These are phyloP conservation scores for Naganishia sp. DNA, from an alignment of 1,284 basidiomycete genomes.

Conservation along the genomic window DNA sequence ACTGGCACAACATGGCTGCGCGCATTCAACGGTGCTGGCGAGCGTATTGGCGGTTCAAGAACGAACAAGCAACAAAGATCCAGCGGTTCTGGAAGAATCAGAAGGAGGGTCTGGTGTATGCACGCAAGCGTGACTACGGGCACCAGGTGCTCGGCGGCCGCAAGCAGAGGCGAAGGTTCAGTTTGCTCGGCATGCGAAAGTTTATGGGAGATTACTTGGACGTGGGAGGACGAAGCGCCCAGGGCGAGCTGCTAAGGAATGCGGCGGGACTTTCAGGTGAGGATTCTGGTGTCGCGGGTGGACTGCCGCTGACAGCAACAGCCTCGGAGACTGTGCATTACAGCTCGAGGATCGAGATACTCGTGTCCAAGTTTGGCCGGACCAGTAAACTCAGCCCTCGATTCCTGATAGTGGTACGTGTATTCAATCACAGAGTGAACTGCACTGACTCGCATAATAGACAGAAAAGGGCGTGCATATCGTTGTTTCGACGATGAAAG, in stretches of 20 bases:
- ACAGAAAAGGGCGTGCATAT: slow-evolving; percentile 89
- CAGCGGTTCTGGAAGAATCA: slow-evolving; percentile 99
- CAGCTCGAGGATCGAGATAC: slow-evolving; percentile 78
- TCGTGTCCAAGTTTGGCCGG: slow-evolving; percentile 83
- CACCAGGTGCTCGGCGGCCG: slow-evolving; percentile 86
- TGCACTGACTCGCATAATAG: slow-evolving; percentile 53
- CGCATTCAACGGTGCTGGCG: slow-evolving; percentile 96
- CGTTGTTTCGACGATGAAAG: slow-evolving; percentile 68
- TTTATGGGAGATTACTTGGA: slow-evolving; percentile 98
- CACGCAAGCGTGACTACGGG: slow-evolving; percentile 87
- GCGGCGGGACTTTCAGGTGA: slow-evolving; percentile 74
- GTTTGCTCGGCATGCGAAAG: slow-evolving; percentile 87
- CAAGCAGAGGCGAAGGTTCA: slow-evolving; percentile 92
- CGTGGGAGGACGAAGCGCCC: slow-evolving; percentile 74
- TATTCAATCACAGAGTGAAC: background rate
- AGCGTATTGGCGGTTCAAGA: slow-evolving; percentile 91
- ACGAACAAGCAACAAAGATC: slow-evolving; percentile 92
- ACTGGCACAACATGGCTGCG: slow-evolving; percentile 99
- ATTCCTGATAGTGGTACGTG: slow-evolving; percentile 82
- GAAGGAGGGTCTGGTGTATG: slow-evolving; percentile 87
- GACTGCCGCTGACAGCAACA: slow-evolving; percentile 25
- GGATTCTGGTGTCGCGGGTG: slow-evolving; percentile 44
- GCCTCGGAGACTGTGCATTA: slow-evolving; percentile 76
- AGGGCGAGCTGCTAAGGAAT: slow-evolving; percentile 75
- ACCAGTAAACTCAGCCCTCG: slow-evolving; percentile 92